Base-by-base conservation (phyloP, 1,284 basidiomycete genomes). In the Malassezia pachydermatis region DNA sequence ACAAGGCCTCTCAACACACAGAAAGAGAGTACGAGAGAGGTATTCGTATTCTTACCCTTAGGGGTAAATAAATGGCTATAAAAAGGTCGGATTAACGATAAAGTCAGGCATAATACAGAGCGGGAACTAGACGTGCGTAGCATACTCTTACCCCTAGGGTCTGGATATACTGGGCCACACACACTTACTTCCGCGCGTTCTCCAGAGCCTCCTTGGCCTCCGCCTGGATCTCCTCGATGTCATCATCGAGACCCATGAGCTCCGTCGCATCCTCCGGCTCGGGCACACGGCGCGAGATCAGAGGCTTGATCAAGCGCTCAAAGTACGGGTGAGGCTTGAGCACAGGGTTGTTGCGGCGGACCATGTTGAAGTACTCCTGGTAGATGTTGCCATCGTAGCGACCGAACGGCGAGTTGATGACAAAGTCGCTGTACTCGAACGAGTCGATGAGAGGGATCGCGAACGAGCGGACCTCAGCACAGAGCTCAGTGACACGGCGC, bases 321-420 rank as follows among this genome's bases (percentile, higher is more conserved):
- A 78, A 78, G 74, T 79, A 78, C 33, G 76, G 75, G 65, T 77
- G 77, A 16, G 59, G 62, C 58, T 60, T 61, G 50, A 57, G 45
- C 52, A 62, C 63, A n/a, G 68, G 67, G 57, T 71, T 71, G 55
- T 68, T 64, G 19, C 63, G 53, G 16, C 59, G 57, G 8, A 71
- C 59, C 52, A 58, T 58, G 39, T 57, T 45, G 49, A 67, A 66
- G 61, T 66, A 69, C 47, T 59, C 60, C 37, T 53, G 51, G 58
- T 71, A 71, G 38, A 71, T 60, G 55, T 69, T 61, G 29, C 68
- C 68, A 48, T 66, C 62, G 51, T 60, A 58, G 29, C 62, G 51
- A 20, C 66, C 78, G 27, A 79, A 74, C 22, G 78, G 78, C 39
- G 76, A 77, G 72, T 79, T 79, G 72, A 79, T 72, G 49, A 79